Percentiles rank a stretch among this genome's conserved stretches.
phyloP scores from a whole-genome alignment of 345 rosid species.

The Alliaria petiolata region DNA sequence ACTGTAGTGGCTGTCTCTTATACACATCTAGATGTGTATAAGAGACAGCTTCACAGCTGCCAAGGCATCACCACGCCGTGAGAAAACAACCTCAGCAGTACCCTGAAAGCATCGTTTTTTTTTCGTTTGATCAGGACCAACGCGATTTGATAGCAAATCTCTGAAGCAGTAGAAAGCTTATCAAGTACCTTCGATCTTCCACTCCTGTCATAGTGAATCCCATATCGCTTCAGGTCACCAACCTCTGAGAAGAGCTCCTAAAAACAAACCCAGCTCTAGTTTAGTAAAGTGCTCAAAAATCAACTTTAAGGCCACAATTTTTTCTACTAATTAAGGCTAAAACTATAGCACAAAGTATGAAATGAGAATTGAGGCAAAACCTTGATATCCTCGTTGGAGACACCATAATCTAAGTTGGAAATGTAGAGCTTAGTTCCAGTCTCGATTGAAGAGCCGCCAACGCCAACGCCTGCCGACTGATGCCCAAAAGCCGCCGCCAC shows the following conservation, averaged over 20 bases:
- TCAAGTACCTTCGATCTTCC: constrained; percentile 73
- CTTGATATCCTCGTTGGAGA: constrained; percentile 71
- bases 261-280: constrained; percentile 4
- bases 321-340: neutral
- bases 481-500: constrained; percentile 33
- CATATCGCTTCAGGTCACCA: constrained; percentile 58
- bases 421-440: constrained; percentile 65
- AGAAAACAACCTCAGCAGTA: constrained; percentile 64
- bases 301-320: neutral
- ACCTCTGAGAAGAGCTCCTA: constrained; percentile 74
- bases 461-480: constrained; percentile 28
- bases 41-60: constrained; percentile 72
- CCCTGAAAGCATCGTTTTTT: constrained; percentile 38
- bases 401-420: constrained; percentile 67
- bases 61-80: constrained; percentile 46
- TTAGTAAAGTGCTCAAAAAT: neutral
- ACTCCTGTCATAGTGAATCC: constrained; percentile 66
- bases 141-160: neutral
- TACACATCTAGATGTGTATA: too few species aligned
- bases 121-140: neutral
- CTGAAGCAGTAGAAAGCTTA: constrained; percentile 2
- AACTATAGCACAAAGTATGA: neutral
- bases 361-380: constrained; percentile 18
- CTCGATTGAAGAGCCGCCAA: constrained; percentile 42
- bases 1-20: too few species aligned